These are phyloP conservation scores for Cardamine occulta DNA, from an alignment of 345 rosid species.

Conservation along the genomic window DNA sequence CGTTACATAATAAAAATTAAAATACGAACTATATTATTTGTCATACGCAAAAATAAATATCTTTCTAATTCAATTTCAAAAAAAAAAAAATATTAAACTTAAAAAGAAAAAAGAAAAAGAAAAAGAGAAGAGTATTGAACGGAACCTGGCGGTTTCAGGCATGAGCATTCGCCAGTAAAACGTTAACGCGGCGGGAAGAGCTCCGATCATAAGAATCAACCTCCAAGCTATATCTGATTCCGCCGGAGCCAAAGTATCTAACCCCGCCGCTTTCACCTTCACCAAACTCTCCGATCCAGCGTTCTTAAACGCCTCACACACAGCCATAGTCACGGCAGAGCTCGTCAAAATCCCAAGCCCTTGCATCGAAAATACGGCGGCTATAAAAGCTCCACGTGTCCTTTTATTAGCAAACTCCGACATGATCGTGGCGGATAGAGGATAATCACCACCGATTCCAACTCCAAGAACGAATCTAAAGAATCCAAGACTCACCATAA, in stretches of 20 bases:
- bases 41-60: constrained; percentile 1
- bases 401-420: constrained; percentile 80
- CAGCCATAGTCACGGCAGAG: constrained; percentile 56
- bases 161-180: constrained; percentile 81
- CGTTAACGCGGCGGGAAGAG: constrained; percentile 78
- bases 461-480: constrained; percentile 70
- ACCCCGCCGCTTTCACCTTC: neutral
- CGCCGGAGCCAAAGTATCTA: constrained; percentile 43
- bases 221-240: constrained; percentile 73
- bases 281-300: constrained; percentile 20
- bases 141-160: constrained; percentile 88
- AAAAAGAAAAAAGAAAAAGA: too few relatives aligned
- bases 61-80: too few relatives aligned
- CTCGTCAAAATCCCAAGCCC: constrained; percentile 71
- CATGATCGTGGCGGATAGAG: constrained; percentile 80
- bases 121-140: neutral
- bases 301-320: constrained; percentile 48
- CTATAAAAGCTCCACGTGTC: constrained; percentile 73
- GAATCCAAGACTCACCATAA: constrained; percentile 58
- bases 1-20: neutral
- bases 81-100: neutral
- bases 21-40: neutral
- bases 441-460: constrained; percentile 84
- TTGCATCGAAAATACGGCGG: constrained; percentile 78
- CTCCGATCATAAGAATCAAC: constrained; percentile 72